Evolutionary conservation across 2,329 filamentous ascomycete genomes (phyloP), one percentile per base, ranked within the genome.

Genomic region (Colletotrichum sp.): DNA sequence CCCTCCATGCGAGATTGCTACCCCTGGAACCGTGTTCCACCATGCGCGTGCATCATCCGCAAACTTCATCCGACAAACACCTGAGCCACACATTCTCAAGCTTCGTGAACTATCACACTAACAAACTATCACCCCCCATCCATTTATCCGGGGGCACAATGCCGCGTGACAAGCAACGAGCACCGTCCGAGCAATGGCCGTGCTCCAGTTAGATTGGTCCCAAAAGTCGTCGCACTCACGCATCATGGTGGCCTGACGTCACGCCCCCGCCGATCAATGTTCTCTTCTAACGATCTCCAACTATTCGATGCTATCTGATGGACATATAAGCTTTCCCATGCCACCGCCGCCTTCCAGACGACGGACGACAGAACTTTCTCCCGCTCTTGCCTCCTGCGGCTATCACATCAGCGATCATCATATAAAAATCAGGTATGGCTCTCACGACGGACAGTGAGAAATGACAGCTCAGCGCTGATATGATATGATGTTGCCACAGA

Each of bases 241-340:
- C 63, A 63, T 38, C 63, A 74, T 66, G 72, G 57, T 72, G 47
- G 63, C 72, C 72, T 74, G 72, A 74, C 68, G 72, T 72, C 68
- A 72, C 72, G 68, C 16, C 24, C 29, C 38, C 66, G 47, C 58
- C 66, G 34, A 67, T 66, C 62, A 38, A 33, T 13, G 43, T 51
- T 51, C 21, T 8, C 66, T 8, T 43, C 13, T 43, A 33, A 31
- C 36, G 43, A 69, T 69, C 66, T 62, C 38, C 57, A 31, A 59
- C 27, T 67, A 29, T 51, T 16, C 31, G 57, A 69, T 69, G 51
- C 29, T 31, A 9, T 29, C 16, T 29, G 31, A 21, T 16, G 58
- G 21, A 29, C 57, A 71, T 71, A 71, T 70, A 71, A 38, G n/a
- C 33, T 58, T 71, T 57, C 24, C 57, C 38, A 36, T 55, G 34